A percentile compares a stretch with the other conserved stretches of the same genome.
phyloP scores from a whole-genome alignment of 176 grass and related monocot genomes.

The Ananas comosus region DNA sequence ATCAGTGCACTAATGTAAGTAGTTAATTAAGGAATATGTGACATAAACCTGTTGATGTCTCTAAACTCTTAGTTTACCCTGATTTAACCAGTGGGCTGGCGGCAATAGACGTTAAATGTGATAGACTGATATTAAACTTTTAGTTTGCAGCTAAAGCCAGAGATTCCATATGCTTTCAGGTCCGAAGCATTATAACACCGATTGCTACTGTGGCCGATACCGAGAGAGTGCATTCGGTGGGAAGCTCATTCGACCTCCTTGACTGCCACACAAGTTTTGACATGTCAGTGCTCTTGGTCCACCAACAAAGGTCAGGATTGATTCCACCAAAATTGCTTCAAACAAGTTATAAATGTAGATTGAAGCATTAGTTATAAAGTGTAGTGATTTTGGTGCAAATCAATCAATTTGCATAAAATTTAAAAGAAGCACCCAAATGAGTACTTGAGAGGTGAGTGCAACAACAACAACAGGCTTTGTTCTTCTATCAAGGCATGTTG shows the following conservation, averaged over 20 bases:
- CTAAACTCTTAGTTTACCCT: neutral
- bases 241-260: conserved; percentile 9
- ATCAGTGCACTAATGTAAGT: too few relatives aligned
- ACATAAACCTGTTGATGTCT: too few relatives aligned
- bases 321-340: neutral
- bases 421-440: neutral
- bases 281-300: neutral
- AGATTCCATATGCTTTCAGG: conserved; percentile 5
- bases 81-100: neutral
- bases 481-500: too few relatives aligned
- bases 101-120: neutral
- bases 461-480: too few relatives aligned
- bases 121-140: neutral
- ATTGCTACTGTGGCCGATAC: conserved; percentile 5
- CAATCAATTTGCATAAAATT: too few relatives aligned
- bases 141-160: conserved; percentile 14
- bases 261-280: neutral
- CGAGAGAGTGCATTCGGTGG: neutral
- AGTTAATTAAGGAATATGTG: too few relatives aligned
- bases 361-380: neutral
- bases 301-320: neutral
- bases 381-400: too few relatives aligned
- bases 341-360: neutral
- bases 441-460: neutral
- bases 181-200: conserved; percentile 10